Evolutionary conservation across 495 filamentous ascomycete species (phyloP).

Genomic region (Hyaloscypha finlandica): DNA sequence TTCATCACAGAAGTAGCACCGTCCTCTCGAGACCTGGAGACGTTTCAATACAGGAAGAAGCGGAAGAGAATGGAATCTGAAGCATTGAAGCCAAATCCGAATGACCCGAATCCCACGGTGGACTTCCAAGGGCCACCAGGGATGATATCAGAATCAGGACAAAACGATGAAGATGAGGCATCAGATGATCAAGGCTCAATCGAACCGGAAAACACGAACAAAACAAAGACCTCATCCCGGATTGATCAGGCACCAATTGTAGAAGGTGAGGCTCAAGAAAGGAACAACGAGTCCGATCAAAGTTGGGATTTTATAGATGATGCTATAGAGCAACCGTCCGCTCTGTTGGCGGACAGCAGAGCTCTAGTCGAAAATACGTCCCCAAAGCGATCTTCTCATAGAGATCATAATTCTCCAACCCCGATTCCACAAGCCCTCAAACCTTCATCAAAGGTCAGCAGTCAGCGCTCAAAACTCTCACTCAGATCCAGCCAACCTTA

Average conservation of each 20-base stretch:
- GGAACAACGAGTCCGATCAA: background rate
- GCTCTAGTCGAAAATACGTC: background rate
- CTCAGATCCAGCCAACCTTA: background rate
- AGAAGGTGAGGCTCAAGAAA: background rate
- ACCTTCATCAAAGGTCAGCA: background rate
- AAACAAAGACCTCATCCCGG: background rate
- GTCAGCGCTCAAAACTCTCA: background rate
- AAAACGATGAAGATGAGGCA: background rate
- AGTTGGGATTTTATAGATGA: conserved; percentile 7
- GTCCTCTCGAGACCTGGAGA: conserved; percentile 29
- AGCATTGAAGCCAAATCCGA: background rate
- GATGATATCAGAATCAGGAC: background rate
- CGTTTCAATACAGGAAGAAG: conserved; percentile 28
- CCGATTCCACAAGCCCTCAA: background rate
- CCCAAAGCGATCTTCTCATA: background rate
- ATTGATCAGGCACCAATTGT: background rate
- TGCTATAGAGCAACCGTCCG: background rate
- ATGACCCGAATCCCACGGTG: background rate
- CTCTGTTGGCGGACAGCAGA: background rate
- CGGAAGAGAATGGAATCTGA: conserved; percentile 8
- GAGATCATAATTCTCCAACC: background rate
- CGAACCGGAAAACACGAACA: background rate
- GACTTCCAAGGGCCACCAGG: background rate
- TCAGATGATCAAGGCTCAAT: background rate
- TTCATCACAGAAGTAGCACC: conserved; percentile 32